Evolutionary conservation across 2,329 filamentous ascomycete genomes (phyloP).

Genomic region (Fusarium heterosporum): DNA sequence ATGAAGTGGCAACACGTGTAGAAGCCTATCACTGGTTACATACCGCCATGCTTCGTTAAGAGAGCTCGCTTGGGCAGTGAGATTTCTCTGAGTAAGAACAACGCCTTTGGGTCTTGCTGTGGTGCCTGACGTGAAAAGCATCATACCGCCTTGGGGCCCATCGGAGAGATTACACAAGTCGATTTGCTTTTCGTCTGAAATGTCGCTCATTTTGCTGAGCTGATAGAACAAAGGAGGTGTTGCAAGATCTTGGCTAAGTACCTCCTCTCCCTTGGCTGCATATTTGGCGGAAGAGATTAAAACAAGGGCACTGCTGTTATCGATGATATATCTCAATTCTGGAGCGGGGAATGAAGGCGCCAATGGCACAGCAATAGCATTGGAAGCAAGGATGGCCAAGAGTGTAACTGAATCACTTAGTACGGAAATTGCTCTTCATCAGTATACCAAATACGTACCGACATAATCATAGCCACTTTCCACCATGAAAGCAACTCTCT

Average conservation of each 20-base stretch:
- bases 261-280: conserved; percentile 76
- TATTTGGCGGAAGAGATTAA: conserved; percentile 86
- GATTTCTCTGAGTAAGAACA: conserved; percentile 79
- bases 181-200: conserved; percentile 63
- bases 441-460: conserved; percentile 68
- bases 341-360: conserved; percentile 86
- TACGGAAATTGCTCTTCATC: rapidly evolving
- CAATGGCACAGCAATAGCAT: conserved; percentile 90
- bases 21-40: conserved; percentile 77
- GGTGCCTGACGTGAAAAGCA: conserved; percentile 98
- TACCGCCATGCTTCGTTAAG: conserved; percentile 91
- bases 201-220: conserved; percentile 73
- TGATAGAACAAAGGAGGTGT: conserved; percentile 71
- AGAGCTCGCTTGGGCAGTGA: conserved; percentile 85
- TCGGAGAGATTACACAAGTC: conserved; percentile 62
- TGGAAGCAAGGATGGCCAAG: conserved; percentile 83
- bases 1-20: conserved; percentile 93
- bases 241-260: conserved; percentile 74
- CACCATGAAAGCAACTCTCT: conserved; percentile 89
- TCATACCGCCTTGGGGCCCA: conserved; percentile 78
- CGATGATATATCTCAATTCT: conserved; percentile 91
- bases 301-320: conserved; percentile 83
- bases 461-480: conserved; percentile 99
- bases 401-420: conserved; percentile 75
- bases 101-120: conserved; percentile 98